Evolutionary conservation across 139 green algal species (phyloP).

Genomic region (Tetratostichococcus sp.): DNA sequence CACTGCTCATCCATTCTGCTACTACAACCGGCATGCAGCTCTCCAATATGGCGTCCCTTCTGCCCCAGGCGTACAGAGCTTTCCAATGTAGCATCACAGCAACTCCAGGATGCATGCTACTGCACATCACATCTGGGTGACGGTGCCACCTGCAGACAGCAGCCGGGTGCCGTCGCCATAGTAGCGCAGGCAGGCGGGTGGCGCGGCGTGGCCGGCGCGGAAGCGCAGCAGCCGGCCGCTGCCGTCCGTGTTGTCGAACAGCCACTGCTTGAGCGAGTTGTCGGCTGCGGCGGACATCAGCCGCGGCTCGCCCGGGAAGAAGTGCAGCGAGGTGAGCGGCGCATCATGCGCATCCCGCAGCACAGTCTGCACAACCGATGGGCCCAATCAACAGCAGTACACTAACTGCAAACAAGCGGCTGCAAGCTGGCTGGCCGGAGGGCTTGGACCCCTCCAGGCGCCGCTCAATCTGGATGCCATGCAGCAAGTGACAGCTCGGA

Average conservation of each 20-base stretch:
- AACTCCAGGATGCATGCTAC: too few relatives aligned
- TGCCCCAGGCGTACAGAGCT: too few relatives aligned
- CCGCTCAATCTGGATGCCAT: too few relatives aligned
- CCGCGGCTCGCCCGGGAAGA: slow-evolving; percentile 76
- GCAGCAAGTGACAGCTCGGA: too few relatives aligned
- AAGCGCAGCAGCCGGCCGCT: slow-evolving; percentile 78
- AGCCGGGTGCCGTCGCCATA: slow-evolving; percentile 74
- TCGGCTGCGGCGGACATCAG: slow-evolving; percentile 82
- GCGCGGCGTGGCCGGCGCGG: slow-evolving; percentile 79
- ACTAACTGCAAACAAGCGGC: too few relatives aligned
- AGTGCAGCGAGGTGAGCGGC: slow-evolving; percentile 45
- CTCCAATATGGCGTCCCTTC: too few relatives aligned
- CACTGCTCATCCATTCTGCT: background rate
- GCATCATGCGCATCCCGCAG: slow-evolving; percentile 71
- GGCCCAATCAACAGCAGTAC: too few relatives aligned
- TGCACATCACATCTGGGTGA: too few relatives aligned
- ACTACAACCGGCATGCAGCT: too few relatives aligned
- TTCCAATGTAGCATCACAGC: too few relatives aligned
- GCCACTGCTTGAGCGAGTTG: slow-evolving; percentile 96
- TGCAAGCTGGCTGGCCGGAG: too few relatives aligned
- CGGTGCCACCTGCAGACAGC: slow-evolving; percentile 66
- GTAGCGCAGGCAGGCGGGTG: slow-evolving; percentile 69
- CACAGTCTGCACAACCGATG: background rate
- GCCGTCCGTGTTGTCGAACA: slow-evolving; percentile 77
- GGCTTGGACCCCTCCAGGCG: too few relatives aligned